Conservation (phyloP, 176 grass and related monocot genomes). For the Oryza punctata region DNA sequence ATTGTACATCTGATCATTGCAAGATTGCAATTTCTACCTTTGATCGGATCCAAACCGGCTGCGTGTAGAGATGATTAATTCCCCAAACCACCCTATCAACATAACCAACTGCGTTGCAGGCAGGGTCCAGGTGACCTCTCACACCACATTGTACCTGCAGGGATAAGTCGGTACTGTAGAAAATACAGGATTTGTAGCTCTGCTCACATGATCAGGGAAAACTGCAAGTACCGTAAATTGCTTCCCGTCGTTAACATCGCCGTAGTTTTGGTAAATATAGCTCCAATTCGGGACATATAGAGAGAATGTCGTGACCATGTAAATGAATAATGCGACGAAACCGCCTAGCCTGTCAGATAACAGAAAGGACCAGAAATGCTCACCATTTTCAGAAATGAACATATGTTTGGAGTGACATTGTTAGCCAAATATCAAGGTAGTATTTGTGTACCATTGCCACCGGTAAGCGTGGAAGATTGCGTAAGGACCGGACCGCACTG, state of each 20-base stretch:
- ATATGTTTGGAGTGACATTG: neutral
- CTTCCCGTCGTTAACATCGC: constrained; percentile 58
- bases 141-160: constrained; percentile 62
- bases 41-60: constrained; percentile 72
- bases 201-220: neutral
- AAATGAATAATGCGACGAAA: constrained; percentile 46
- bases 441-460: constrained; percentile 63
- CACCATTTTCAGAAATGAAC: neutral
- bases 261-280: constrained; percentile 46
- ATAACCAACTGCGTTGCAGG: constrained; percentile 72
- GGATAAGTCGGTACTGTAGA: constrained; percentile 17
- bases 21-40: constrained; percentile 35
- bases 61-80: constrained; percentile 63
- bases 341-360: constrained; percentile 51
- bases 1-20: neutral
- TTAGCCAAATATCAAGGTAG: neutral
- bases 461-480: constrained; percentile 54
- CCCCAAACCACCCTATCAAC: constrained; percentile 69
- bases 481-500: constrained; percentile 33
- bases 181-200: neutral
- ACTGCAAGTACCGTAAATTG: constrained; percentile 42
- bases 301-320: constrained; percentile 55
- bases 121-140: constrained; percentile 54
- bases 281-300: constrained; percentile 66
- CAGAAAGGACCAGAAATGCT: neutral